Evolutionary conservation across 2,329 filamentous ascomycete species (phyloP).

Genomic region (Coniella vitis): DNA sequence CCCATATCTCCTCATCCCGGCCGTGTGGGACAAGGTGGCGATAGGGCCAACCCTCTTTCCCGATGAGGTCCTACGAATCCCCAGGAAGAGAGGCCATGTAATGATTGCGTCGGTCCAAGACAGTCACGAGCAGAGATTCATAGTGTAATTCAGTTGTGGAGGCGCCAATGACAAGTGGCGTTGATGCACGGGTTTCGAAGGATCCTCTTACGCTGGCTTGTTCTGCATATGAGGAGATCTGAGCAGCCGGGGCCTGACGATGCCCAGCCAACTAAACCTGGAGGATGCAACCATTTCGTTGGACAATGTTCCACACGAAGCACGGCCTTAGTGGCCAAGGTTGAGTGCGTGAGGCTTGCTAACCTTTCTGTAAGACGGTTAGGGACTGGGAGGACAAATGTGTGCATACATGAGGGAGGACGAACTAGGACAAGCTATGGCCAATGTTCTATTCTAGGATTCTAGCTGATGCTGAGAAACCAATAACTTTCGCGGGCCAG

Average conservation of each 20-base stretch:
- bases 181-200: too few species aligned
- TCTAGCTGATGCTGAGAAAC: not conserved
- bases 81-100: too few species aligned
- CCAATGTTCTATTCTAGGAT: not conserved
- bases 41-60: too few species aligned
- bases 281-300: not conserved
- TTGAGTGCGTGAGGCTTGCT: slow-evolving; percentile 13
- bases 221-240: slow-evolving; percentile 1
- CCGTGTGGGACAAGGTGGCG: too few species aligned
- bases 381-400: slow-evolving; percentile 6
- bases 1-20: too few species aligned
- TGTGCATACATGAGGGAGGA: not conserved
- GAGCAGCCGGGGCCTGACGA: not conserved
- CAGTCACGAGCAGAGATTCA: too few species aligned
- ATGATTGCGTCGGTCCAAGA: too few species aligned
- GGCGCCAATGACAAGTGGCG: too few species aligned
- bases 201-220: too few species aligned
- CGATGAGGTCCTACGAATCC: too few species aligned
- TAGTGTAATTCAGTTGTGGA: not conserved
- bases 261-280: not conserved
- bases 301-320: slow-evolving; percentile 2
- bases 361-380: slow-evolving; percentile 8
- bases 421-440: not conserved
- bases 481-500: too few species aligned
- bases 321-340: slow-evolving; percentile 12